Evolutionary conservation across 2,329 filamentous ascomycete species (phyloP).

Genomic region (Penicillium hordei): DNA sequence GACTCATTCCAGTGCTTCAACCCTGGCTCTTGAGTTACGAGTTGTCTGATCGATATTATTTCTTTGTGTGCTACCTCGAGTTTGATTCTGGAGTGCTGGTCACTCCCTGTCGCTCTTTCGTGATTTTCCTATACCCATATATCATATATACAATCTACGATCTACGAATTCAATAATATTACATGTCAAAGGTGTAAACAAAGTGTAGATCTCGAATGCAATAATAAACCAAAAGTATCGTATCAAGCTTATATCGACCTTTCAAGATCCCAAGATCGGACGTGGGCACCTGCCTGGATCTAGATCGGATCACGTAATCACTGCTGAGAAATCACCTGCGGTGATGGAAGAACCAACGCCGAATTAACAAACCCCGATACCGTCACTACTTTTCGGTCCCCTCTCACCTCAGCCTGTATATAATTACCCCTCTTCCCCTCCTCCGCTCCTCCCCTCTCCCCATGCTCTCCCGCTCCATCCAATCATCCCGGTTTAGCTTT

Average conservation of each 20-base stretch:
- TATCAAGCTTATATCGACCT: neutral
- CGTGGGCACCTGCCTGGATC: neutral
- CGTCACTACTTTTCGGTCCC: constrained; percentile 12
- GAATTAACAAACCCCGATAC: constrained; percentile 18
- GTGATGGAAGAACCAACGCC: neutral
- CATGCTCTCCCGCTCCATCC: constrained; percentile 28
- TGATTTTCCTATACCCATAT: constrained; percentile 3
- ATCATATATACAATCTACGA: neutral
- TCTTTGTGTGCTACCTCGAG: neutral
- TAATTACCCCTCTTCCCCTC: constrained; percentile 11
- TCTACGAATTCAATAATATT: neutral
- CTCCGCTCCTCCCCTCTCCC: constrained; percentile 16
- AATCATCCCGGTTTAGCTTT: constrained; percentile 24
- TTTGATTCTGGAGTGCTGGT: constrained; percentile 1
- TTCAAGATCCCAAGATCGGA: too few relatives aligned
- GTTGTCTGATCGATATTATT: neutral
- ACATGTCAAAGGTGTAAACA: neutral
- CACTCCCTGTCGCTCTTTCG: constrained; percentile 3
- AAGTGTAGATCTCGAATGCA: neutral
- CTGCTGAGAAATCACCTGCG: constrained; percentile 8
- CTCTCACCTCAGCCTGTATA: constrained; percentile 16
- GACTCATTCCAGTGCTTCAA: neutral
- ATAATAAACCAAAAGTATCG: neutral
- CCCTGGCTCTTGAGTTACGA: constrained; percentile 3
- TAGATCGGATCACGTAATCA: constrained; percentile 17